Evolutionary conservation across 1,284 basidiomycete species (phyloP), one percentile per base, ranked within the genome.

Genomic region (Leucoagaricus sp.): DNA sequence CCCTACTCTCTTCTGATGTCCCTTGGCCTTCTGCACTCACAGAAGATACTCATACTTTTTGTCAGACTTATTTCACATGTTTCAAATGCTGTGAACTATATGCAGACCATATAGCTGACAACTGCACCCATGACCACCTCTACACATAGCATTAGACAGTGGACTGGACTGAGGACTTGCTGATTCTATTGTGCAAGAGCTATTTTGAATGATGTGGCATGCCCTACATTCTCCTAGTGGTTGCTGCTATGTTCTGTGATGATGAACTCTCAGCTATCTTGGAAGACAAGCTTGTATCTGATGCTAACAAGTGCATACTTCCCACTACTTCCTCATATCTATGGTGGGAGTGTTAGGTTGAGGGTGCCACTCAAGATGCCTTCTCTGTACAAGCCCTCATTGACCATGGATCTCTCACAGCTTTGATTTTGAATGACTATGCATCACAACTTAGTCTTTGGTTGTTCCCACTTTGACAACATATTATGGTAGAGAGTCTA

Each of bases 351-450:
- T 49, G 47, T 21, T 8, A 15, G 10, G 48, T 49, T 2, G 17
- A 49, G 6, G 33, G 48, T 17, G 10, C 21, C 31, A 2, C 7
- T 23, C 10, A 8, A 8, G 15, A 13, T 36, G 13, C 21, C 10
- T 13, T 33, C 15, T 19, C 13, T n/a, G 17, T 23, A 2, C 12
- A 36, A 17, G 48, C 48, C 5, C 48, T 49, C 17, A 49, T 49
- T 49, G 48, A 49, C 17, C 48, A 49, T 33, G 48, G 48, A 1
- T 34, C 15, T 12, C 29, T 33, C 48, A 49, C 48, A 36, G 48
- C 21, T 15, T 13, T 49, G 48, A 49, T 49, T 36, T 49, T 19
- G 48, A 49, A 9, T 33, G 13, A 23, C 4, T 19, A 19, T 33
- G 31, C 31, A 3, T 13, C 13, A 2, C 10, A 21, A 8, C 19